Percentiles rank a stretch among this genome's conserved stretches.
These are phyloP conservation scores for Penicillium sumatraense DNA, from an alignment of 2,329 filamentous ascomycete genomes.

Conservation along the genomic window DNA sequence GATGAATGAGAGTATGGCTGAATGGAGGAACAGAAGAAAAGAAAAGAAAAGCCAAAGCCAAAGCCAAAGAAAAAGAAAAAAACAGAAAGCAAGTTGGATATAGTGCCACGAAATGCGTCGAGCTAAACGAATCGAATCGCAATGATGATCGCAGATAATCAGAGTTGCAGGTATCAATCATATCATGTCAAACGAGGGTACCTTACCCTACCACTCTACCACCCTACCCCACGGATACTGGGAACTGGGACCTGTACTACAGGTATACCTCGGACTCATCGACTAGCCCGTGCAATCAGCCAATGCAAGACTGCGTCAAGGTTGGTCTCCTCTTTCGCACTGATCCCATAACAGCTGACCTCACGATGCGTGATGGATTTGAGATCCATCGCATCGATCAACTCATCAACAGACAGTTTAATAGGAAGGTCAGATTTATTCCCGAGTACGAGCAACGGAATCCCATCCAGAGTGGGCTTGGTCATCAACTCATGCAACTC, in stretches of 20 bases:
- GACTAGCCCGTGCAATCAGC: conserved; percentile 86
- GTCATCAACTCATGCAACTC: conserved; percentile 89
- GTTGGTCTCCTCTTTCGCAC: conserved; percentile 98
- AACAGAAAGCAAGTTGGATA: conserved; percentile 13
- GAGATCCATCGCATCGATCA: conserved; percentile 90
- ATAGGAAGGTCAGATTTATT: conserved; percentile 97
- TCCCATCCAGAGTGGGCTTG: conserved; percentile 82
- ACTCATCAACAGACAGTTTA: conserved; percentile 88
- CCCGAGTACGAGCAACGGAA: conserved; percentile 89
- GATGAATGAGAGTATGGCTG: conserved; percentile 14
- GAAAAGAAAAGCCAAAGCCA: not conserved
- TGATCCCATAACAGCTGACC: conserved; percentile 98
- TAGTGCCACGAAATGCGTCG: conserved; percentile 6
- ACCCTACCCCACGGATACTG: no score
- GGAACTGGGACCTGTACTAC: no score
- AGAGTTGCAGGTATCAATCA: not conserved
- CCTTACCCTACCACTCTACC: no score
- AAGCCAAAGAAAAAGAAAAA: conserved; percentile 6
- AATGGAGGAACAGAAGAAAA: not conserved
- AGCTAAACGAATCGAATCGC: conserved; percentile 1
- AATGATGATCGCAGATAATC: not conserved
- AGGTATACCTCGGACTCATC: no score
- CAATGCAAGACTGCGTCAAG: conserved; percentile 95
- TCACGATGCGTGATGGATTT: conserved; percentile 89
- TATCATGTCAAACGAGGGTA: no score